These are phyloP conservation scores for Aspergillus versicolor DNA, from an alignment of 2,329 filamentous ascomycete genomes.

Conservation along the genomic window DNA sequence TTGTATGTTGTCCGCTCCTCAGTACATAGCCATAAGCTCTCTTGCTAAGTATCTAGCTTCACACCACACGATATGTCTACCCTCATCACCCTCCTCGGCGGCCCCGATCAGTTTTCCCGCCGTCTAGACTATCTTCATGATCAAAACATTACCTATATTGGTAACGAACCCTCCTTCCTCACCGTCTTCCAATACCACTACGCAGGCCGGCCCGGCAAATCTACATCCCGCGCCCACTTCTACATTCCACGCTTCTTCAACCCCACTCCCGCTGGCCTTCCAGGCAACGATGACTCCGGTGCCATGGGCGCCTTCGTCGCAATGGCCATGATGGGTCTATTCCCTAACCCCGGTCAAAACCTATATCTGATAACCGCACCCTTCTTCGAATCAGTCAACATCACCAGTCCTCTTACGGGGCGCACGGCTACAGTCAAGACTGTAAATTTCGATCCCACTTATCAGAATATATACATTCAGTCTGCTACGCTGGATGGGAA, in stretches of 20 bases:
- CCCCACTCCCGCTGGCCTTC: slow-evolving; percentile 57
- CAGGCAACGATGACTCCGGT: slow-evolving; percentile 68
- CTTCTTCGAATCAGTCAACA: slow-evolving; percentile 61
- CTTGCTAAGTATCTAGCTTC: slow-evolving; percentile 54
- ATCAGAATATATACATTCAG: slow-evolving; percentile 64
- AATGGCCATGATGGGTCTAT: slow-evolving; percentile 68
- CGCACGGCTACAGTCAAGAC: slow-evolving; percentile 60
- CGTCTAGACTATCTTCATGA: slow-evolving; percentile 67
- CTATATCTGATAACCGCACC: slow-evolving; percentile 69
- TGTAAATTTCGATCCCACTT: slow-evolving; percentile 59
- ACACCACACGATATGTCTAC: slow-evolving; percentile 50
- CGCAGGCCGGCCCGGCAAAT: slow-evolving; percentile 59
- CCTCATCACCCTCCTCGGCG: slow-evolving; percentile 60
- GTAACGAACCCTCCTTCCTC: slow-evolving; percentile 64
- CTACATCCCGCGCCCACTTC: slow-evolving; percentile 54
- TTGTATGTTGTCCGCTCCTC: slow-evolving; percentile 50
- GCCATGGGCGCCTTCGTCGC: slow-evolving; percentile 68
- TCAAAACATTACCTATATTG: slow-evolving; percentile 62
- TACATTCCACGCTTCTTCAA: slow-evolving; percentile 65
- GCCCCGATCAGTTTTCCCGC: slow-evolving; percentile 53
- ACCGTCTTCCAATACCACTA: slow-evolving; percentile 70
- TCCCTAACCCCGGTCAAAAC: slow-evolving; percentile 66
- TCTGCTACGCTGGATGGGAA: slow-evolving; percentile 62
- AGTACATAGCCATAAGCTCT: slow-evolving; percentile 47
- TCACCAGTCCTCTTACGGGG: slow-evolving; percentile 59